Evolutionary conservation across 2,329 filamentous ascomycete genomes (phyloP).

Genomic region (Rhexocercosporidium sp.): DNA sequence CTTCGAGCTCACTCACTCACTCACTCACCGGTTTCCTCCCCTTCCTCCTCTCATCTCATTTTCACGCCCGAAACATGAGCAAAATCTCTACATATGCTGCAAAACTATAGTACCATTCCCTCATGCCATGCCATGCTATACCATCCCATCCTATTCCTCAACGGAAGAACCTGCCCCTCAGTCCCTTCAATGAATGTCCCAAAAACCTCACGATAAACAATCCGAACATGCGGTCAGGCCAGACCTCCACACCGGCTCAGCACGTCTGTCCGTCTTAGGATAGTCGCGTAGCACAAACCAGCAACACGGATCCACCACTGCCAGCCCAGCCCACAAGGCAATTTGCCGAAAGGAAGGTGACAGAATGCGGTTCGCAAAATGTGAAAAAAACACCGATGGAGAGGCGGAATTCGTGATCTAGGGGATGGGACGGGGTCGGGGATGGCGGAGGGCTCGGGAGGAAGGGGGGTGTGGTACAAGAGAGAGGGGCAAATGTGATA

Average conservation of each 20-base stretch:
- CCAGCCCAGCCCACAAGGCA: too few relatives aligned
- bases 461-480: neutral
- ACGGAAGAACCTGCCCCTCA: too few relatives aligned
- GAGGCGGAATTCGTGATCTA: neutral
- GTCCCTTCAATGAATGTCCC: neutral
- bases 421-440: neutral
- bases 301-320: too few relatives aligned
- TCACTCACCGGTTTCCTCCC: neutral
- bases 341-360: too few relatives aligned
- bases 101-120: too few relatives aligned
- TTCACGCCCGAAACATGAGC: neutral
- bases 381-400: neutral
- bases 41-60: neutral
- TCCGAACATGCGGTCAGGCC: neutral
- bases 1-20: neutral
- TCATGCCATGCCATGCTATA: neutral
- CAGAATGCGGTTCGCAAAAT: too few relatives aligned
- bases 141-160: neutral
- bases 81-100: too few relatives aligned
- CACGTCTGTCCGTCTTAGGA: neutral
- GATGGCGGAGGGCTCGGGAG: too few relatives aligned
- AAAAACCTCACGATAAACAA: neutral
- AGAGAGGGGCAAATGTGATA: slow-evolving; percentile 3
- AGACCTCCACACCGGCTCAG: neutral
- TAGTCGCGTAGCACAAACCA: too few relatives aligned